Conservation (phyloP, 1,139 yeast species). For the Magnusiomyces suaveolens region DNA sequence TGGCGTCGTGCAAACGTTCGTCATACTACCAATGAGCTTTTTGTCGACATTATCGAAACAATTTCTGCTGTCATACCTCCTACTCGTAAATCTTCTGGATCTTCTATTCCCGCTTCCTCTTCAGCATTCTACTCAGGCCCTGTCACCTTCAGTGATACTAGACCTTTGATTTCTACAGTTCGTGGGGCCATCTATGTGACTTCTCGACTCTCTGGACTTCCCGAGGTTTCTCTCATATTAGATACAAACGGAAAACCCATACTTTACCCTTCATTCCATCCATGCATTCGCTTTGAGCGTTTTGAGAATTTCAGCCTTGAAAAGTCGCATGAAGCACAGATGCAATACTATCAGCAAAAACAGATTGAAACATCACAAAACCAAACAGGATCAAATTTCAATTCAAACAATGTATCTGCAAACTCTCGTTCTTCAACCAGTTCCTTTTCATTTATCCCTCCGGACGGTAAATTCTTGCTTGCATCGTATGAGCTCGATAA, state of each 20-base stretch:
- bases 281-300: slow-evolving; percentile 37
- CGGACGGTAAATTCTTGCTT: slow-evolving; percentile 67
- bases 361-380: slow-evolving; percentile 27
- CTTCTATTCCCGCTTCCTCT: slow-evolving; percentile 29
- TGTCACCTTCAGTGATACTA: slow-evolving; percentile 18
- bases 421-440: background rate
- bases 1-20: slow-evolving; percentile 66
- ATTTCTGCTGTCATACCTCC: slow-evolving; percentile 40
- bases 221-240: slow-evolving; percentile 53
- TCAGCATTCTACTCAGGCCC: slow-evolving; percentile 8
- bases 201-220: slow-evolving; percentile 66
- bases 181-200: slow-evolving; percentile 56
- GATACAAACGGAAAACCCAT: slow-evolving; percentile 34
- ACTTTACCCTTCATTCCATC: slow-evolving; percentile 41
- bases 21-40: slow-evolving; percentile 69
- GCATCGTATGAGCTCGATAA: slow-evolving; percentile 50
- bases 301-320: slow-evolving; percentile 1
- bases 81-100: slow-evolving; percentile 20
- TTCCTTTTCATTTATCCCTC: slow-evolving; percentile 64
- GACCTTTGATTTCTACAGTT: slow-evolving; percentile 49
- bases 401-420: background rate
- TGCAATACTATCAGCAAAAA: background rate
- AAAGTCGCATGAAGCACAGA: background rate
- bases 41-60: slow-evolving; percentile 63
- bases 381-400: background rate